Conservation (phyloP, 1,139 yeast genomes). For the Geotrichum carabidarum region DNA sequence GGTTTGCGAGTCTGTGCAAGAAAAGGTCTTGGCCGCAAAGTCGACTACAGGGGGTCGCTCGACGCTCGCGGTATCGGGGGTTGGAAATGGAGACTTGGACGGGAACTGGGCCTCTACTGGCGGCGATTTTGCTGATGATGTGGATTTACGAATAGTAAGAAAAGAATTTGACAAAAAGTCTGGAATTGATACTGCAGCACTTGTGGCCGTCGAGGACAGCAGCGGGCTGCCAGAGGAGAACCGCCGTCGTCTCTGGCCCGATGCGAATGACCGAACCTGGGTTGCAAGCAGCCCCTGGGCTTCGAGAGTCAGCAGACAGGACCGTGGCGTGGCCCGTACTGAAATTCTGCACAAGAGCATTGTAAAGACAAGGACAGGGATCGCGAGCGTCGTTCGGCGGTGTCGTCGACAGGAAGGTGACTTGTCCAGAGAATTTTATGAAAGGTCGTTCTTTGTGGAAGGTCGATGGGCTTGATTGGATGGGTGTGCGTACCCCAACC, state of each 20-base stretch:
- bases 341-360: slow-evolving; percentile 3
- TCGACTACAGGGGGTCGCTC: slow-evolving; percentile 13
- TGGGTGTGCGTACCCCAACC: background rate
- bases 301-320: background rate
- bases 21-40: slow-evolving; percentile 16
- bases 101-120: slow-evolving; percentile 1
- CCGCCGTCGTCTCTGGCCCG: slow-evolving; percentile 4
- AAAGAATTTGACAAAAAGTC: slow-evolving; percentile 4
- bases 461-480: slow-evolving; percentile 1
- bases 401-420: background rate
- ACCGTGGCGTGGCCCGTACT: background rate
- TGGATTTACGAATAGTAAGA: slow-evolving; percentile 7
- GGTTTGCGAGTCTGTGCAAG: slow-evolving; percentile 13
- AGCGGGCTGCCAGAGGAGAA: slow-evolving; percentile 6
- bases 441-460: background rate
- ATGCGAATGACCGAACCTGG: background rate
- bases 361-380: background rate
- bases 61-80: slow-evolving; percentile 5
- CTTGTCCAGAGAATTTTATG: background rate
- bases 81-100: slow-evolving; percentile 13
- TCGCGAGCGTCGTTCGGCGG: background rate
- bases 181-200: background rate
- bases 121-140: background rate
- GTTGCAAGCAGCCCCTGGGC: background rate
- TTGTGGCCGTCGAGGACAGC: slow-evolving; percentile 1